A percentile compares a stretch with the other conserved stretches of the same genome.
These are phyloP conservation scores for Diophrys sp. DNA, from an alignment of 73 alveolate genomes.

Conservation along the genomic window DNA sequence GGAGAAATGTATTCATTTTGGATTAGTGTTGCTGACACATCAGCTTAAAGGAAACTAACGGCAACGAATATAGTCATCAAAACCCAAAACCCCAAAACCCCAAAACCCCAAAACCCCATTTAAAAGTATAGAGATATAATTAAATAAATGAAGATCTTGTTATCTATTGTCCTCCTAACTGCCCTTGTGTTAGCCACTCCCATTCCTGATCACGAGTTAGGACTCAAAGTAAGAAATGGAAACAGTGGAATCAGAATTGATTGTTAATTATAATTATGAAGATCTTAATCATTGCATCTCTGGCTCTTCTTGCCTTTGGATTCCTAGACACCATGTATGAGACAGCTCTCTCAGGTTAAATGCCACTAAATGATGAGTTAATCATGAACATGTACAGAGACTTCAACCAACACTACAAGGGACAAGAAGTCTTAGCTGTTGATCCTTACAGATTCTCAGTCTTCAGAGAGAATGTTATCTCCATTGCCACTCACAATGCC, in stretches of 20 bases:
- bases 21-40: too few species aligned
- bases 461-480: conserved; percentile 25
- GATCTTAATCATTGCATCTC: not conserved
- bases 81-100: too few species aligned
- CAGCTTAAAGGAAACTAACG: too few species aligned
- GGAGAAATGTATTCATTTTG: too few species aligned
- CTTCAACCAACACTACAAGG: not conserved
- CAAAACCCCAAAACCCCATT: too few species aligned
- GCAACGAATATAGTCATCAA: too few species aligned
- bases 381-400: conserved; percentile 12
- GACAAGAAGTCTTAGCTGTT: not conserved
- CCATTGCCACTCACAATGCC: conserved; percentile 39
- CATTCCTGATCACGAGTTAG: not conserved
- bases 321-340: not conserved
- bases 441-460: conserved; percentile 1
- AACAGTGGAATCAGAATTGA: not conserved
- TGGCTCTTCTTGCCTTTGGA: not conserved
- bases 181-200: not conserved
- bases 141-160: not conserved
- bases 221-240: not conserved
- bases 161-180: not conserved
- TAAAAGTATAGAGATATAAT: too few species aligned
- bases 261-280: not conserved
- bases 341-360: not conserved
- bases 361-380: not conserved